A percentile compares a stretch with the other conserved stretches of the same genome.
Conservation (phyloP, 1,284 basidiomycete genomes). For the Apiotrichum gamsii region DNA sequence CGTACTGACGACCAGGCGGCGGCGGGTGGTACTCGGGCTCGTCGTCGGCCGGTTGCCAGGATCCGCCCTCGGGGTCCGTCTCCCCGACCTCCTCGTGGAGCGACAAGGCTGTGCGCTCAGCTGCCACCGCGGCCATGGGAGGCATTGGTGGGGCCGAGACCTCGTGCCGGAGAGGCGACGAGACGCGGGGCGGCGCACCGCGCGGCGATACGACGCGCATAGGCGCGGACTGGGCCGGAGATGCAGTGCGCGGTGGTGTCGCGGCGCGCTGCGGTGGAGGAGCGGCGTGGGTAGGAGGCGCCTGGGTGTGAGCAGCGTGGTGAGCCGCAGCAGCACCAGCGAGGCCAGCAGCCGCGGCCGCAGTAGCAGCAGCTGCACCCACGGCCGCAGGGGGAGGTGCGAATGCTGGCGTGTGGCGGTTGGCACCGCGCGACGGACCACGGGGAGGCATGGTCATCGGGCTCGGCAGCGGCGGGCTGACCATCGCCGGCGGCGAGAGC, state of each 20-base stretch:
- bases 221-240: not conserved
- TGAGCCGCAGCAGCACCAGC: no score
- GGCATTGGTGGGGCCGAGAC: not conserved
- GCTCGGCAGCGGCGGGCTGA: not conserved
- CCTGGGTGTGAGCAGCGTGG: no score
- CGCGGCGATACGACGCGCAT: not conserved
- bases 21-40: not conserved
- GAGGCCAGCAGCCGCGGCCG: no score
- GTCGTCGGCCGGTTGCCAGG: not conserved
- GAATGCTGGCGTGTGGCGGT: not conserved
- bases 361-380: no score
- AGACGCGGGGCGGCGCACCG: constrained; percentile 12
- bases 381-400: constrained; percentile 1
- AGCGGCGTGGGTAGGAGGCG: not conserved
- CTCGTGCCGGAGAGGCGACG: constrained; percentile 16
- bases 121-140: no score
- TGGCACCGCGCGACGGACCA: not conserved
- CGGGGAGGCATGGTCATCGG: not conserved
- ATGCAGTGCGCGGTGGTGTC: not conserved
- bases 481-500: not conserved
- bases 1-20: not conserved
- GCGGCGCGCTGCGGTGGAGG: not conserved
- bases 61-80: constrained; percentile 13
- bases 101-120: not conserved
- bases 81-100: constrained; percentile 11